Base-by-base conservation (phyloP, 2,329 filamentous ascomycete species). In the Exophiala bonariae region DNA sequence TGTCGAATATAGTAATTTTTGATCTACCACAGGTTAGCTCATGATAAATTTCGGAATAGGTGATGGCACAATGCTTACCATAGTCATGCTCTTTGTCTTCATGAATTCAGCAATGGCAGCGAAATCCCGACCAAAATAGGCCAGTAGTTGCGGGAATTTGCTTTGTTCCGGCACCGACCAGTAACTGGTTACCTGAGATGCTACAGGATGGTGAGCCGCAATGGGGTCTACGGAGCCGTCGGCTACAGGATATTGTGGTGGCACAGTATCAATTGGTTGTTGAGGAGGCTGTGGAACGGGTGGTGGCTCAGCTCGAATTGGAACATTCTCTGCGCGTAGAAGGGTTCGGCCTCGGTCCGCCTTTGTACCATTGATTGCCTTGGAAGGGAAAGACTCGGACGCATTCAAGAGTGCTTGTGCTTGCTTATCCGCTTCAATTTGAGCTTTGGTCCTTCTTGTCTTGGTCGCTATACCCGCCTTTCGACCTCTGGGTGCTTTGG, bases 71-170 rank as follows among this genome's bases (percentile, higher is more conserved):
- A 36, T 8, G 54, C 69, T 56, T 65, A 76, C 73, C 74, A 77
- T 77, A 2, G 71, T 71, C n/a, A 69, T 66, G 9, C 73, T 76
- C 57, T 77, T 77, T 1, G 73, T 74, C 54, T 73, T 76, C 73
- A 77, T 75, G 39, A 69, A 71, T 32, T 69, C 66, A 3, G 74
- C 72, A 45, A 77, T 76, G 11, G 66, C 69, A 47, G 72, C 69
- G 52, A 73, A 77, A 58, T 76, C 69, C 22, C 64, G 68, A 16
- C 74, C 74, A 60, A 71, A 77, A 54, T 75, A 69, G 13, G 63
- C 65, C 30, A 77, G 58, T 33, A 75, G 57, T 11, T 65, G 63
- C 2, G 68, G 67, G 48, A 77, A 76, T 51, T 76, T 72, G 30
- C 66, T 63, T 52, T 72, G 67, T 54, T 77, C 74, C 10, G 72